Evolutionary conservation across 495 filamentous ascomycete genomes (phyloP).

Genomic region (Aspergillus indologenus): DNA sequence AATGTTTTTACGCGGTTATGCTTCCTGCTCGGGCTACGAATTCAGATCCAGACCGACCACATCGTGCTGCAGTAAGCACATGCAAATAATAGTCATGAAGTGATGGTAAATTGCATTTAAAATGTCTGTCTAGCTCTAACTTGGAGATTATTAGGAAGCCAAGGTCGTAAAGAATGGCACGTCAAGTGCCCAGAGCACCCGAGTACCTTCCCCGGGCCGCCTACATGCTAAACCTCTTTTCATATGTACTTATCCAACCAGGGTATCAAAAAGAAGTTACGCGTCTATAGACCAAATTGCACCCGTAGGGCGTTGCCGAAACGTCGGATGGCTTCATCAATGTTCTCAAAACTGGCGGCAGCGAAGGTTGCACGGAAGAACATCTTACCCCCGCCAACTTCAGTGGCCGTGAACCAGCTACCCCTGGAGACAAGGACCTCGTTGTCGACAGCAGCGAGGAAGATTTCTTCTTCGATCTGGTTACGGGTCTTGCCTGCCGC

Average conservation of each 20-base stretch:
- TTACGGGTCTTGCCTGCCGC: constrained; percentile 54
- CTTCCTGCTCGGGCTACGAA: not conserved
- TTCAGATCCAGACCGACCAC: not conserved
- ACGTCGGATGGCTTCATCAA: constrained; percentile 72
- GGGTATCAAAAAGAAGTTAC: not conserved
- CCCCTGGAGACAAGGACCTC: constrained; percentile 76
- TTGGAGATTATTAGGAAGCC: not conserved
- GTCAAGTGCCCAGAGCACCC: not conserved
- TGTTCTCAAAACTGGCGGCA: constrained; percentile 69
- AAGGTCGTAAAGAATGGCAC: not conserved
- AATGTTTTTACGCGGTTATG: constrained; percentile 11
- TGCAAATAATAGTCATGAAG: not conserved
- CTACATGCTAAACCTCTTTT: constrained; percentile 4
- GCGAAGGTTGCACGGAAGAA: constrained; percentile 92
- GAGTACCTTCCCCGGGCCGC: not conserved
- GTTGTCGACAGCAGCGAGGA: constrained; percentile 63
- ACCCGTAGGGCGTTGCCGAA: constrained; percentile 68
- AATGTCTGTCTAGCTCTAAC: not conserved
- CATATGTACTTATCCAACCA: not conserved
- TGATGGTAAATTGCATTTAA: not conserved
- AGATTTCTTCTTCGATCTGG: constrained; percentile 82
- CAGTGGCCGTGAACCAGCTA: constrained; percentile 80
- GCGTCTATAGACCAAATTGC: constrained; percentile 51
- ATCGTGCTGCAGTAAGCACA: not conserved
- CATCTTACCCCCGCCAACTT: constrained; percentile 44